Base-by-base conservation (phyloP, 768 basidiomycete genomes). In the Ephemerocybe angulata region DNA sequence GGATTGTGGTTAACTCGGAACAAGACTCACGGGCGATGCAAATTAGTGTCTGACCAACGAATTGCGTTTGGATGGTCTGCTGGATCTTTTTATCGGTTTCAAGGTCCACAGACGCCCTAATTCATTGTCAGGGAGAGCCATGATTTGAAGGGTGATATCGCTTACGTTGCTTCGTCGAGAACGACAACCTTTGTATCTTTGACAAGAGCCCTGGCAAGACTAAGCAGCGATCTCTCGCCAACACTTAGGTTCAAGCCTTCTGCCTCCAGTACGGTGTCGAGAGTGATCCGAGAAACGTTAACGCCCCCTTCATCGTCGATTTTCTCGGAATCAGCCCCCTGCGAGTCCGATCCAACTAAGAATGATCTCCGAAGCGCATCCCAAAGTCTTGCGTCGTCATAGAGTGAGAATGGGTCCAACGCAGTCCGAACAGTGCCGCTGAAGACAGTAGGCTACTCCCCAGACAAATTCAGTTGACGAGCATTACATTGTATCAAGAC, bases 21-120 rank as follows among this genome's bases (percentile, higher is more conserved):
- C 17, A 13, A 43, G n/a, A 76, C 85, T 66, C 61, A 87, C 84
- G 88, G 47, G 87, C 87, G 59, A 91, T 91, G 65, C 86, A 89
- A 22, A 92, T 69, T 17, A 91, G 74, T 0, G 91, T 92, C 50
- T 84, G 81, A 60, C 86, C 82, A 41, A 70, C 73, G 73, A 93
- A 93, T 66, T 86, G 81, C 5, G 71, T 77, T 6, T 85, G 77
- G 49, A 95, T 93, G 3, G 91, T 93, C 37, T 80, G 72, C 62
- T 94, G 91, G 52, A 95, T 91, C 67, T 86, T 87, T 57, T 81
- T 72, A 67, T 93, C 91, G 0, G 89, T 93, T 65, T 87, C 88
- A 48, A 84, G 76, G 61, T 90, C 87, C 12, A 90, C 87, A 4
- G 85, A 87, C 11, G 87, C 87, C 72, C 64, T 68, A 35, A 22